These are phyloP conservation scores for Fusarium ambrosium DNA, from an alignment of 2,329 filamentous ascomycete species.

Conservation along the genomic window DNA sequence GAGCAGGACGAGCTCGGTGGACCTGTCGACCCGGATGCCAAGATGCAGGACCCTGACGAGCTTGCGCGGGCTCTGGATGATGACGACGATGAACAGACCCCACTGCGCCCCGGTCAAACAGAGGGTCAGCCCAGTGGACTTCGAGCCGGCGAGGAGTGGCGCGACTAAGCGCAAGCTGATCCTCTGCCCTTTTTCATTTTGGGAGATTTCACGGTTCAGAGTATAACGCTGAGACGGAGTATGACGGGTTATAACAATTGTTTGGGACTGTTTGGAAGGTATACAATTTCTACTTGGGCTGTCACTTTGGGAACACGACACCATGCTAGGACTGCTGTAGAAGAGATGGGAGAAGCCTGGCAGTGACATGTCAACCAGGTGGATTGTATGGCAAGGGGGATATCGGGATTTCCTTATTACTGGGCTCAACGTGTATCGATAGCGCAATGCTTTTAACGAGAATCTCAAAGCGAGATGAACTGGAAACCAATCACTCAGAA, in stretches of 20 bases:
- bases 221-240: conserved; percentile 29
- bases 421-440: conserved; percentile 25
- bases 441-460: conserved; percentile 16
- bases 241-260: conserved; percentile 35
- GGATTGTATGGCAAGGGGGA: background rate
- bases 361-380: background rate
- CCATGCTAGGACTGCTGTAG: conserved; percentile 14
- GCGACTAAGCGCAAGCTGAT: conserved; percentile 47
- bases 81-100: conserved; percentile 61
- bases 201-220: conserved; percentile 20
- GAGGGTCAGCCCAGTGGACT: conserved; percentile 55
- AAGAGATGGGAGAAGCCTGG: conserved; percentile 19
- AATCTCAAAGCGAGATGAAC: conserved; percentile 22
- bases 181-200: conserved; percentile 8
- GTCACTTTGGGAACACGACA: conserved; percentile 10
- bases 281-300: background rate
- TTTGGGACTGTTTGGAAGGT: conserved; percentile 30
- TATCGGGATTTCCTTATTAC: conserved; percentile 4
- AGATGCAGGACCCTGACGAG: conserved; percentile 76
- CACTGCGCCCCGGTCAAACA: conserved; percentile 46
- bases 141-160: conserved; percentile 63
- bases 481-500: conserved; percentile 10
- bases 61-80: conserved; percentile 71
- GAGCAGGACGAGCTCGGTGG: conserved; percentile 61
- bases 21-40: conserved; percentile 71